A percentile compares a stretch with the other conserved stretches of the same genome.
These are phyloP conservation scores for Capsicum chinense DNA, from an alignment of 257 asterid genomes.

Conservation along the genomic window DNA sequence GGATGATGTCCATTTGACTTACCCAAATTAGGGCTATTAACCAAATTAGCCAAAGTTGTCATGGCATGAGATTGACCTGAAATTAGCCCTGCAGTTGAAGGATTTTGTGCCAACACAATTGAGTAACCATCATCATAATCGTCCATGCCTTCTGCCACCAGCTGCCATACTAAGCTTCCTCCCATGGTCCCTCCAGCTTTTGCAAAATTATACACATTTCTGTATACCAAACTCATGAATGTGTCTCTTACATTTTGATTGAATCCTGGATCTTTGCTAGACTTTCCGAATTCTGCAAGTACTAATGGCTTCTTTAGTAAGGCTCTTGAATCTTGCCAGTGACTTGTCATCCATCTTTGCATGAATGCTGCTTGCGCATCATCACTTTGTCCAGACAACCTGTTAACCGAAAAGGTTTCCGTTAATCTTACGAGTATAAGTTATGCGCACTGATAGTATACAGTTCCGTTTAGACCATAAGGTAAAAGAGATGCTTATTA, in stretches of 20 bases:
- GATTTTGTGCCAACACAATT: constrained; percentile 49
- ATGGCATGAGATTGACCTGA: constrained; percentile 45
- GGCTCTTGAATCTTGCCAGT: constrained; percentile 48
- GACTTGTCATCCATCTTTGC: constrained; percentile 50
- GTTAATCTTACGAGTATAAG: no score
- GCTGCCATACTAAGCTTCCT: constrained; percentile 64
- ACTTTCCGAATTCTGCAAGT: constrained; percentile 61
- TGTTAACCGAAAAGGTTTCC: no score
- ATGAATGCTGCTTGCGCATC: constrained; percentile 47
- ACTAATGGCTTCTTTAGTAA: constrained; percentile 50
- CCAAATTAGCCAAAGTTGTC: not conserved
- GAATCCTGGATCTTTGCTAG: constrained; percentile 51
- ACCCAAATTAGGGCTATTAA: not conserved
- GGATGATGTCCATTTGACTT: not conserved
- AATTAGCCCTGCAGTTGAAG: constrained; percentile 51
- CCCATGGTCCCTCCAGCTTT: constrained; percentile 56
- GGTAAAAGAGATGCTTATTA: no score
- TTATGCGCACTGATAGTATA: no score
- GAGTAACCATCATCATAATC: constrained; percentile 61
- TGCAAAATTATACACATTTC: constrained; percentile 44
- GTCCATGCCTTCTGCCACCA: constrained; percentile 61
- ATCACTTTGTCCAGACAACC: constrained; percentile 23
- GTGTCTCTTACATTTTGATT: constrained; percentile 39
- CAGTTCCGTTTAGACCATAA: no score
- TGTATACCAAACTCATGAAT: constrained; percentile 38